Base-by-base conservation (phyloP, 164 flowering plant genomes). In the Nelumbo lutea region DNA sequence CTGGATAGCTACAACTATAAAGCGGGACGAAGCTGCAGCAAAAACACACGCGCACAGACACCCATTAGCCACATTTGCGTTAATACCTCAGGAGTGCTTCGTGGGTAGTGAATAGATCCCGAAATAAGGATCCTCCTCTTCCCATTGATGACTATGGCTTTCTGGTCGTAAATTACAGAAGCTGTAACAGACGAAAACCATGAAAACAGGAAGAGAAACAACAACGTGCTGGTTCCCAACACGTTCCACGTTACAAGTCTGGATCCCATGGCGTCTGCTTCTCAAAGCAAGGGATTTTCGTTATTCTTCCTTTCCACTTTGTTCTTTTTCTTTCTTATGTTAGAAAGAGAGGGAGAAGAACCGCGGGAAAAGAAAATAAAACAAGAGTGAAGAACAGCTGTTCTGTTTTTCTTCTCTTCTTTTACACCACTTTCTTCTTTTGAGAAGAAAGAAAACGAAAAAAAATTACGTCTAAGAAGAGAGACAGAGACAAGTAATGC, bases 101-200 rank as follows among this genome's bases (percentile, higher is more conserved):
- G 81, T 15, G 97, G 97, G 69, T 91, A 91, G 78, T 91, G 97
- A 81, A 91, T 89, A 71, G 97, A 91, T 45, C 97, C 97, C 63
- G 97, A 91, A 65, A 91, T 80, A 57, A 91, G 97, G 66, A 91
- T 87, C 73, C 86, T 89, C 41, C 92, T 73, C 44, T 83, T 81
- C 48, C 97, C 97, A 85, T 91, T 91, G 52, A 91, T 67, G 73
- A 76, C 69, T 43, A 91, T 83, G 50, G 94, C 90, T 70, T 77
- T 86, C 48, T 68, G 65, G 59, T 91, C 97, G 72, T 91, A 91
- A 10, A 86, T 78, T 13, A 90, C 93, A 73, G 90, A 84, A 15
- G 87, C 89, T 63, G 60, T 27, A 64, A 78, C 85, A 65, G 57
- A 51, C 8, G 65, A 67, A 74, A 73, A 63, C 68, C 72, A 70